phyloP scores from a whole-genome alignment of 2,329 filamentous ascomycete species.

The Penicillium oxalicum region DNA sequence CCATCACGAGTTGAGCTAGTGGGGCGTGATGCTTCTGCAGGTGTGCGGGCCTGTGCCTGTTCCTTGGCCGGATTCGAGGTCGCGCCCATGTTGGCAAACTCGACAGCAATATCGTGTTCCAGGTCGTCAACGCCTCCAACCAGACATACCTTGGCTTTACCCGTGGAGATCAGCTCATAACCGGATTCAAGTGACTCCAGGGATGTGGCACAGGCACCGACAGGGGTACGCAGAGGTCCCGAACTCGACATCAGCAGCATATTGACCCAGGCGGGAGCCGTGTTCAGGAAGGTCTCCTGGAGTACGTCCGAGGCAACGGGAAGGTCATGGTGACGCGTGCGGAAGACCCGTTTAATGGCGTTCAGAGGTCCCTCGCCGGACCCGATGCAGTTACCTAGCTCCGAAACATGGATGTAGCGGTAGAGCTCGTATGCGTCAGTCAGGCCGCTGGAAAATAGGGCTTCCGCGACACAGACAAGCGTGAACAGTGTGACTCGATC shows the following conservation, averaged over 20 bases:
- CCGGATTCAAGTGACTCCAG: conserved; percentile 95
- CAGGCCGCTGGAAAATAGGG: conserved; percentile 77
- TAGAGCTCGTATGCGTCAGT: conserved; percentile 98
- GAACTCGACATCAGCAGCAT: conserved; percentile 95
- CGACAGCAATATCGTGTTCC: conserved; percentile 93
- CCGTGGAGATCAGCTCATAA: conserved; percentile 93
- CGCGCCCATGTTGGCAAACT: conserved; percentile 99
- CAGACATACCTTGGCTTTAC: conserved; percentile 90
- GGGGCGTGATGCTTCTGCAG: conserved; percentile 90
- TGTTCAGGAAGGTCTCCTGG: conserved; percentile 99
- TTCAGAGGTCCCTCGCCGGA: conserved; percentile 79
- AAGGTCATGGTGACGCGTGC: background rate
- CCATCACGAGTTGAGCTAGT: conserved; percentile 91
- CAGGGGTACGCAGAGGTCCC: conserved; percentile 93
- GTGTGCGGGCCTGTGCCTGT: conserved; percentile 83
- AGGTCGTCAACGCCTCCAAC: conserved; percentile 98
- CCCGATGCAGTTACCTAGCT: conserved; percentile 93
- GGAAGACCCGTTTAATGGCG: too few relatives aligned
- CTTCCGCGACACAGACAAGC: background rate
- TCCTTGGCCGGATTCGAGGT: conserved; percentile 95
- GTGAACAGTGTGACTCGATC: background rate
- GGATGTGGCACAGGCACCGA: conserved; percentile 90
- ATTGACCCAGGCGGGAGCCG: conserved; percentile 98
- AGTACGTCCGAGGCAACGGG: conserved; percentile 61
- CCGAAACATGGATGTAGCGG: conserved; percentile 94